A percentile compares a stretch with the other conserved stretches of the same genome.
phyloP scores from a whole-genome alignment of 345 rosid species.

The Rhodamnia argentea region DNA sequence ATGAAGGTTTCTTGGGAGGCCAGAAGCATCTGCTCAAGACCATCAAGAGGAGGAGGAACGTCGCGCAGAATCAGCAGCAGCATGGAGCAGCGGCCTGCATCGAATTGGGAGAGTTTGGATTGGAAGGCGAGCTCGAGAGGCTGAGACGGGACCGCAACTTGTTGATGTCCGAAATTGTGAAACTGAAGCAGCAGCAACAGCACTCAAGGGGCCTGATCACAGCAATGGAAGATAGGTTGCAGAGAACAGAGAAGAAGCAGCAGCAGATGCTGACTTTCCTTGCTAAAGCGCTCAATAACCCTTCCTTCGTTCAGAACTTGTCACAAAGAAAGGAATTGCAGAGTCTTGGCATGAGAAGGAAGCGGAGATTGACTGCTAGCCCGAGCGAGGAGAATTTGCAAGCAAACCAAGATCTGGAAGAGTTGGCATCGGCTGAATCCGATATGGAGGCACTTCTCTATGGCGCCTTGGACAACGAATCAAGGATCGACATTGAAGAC shows the following conservation, averaged over 20 bases:
- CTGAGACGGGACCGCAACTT: slow-evolving; percentile 48
- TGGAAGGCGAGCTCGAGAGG: slow-evolving; percentile 53
- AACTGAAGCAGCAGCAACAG: slow-evolving; percentile 64
- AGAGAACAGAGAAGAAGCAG: slow-evolving; percentile 54
- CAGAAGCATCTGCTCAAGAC: slow-evolving; percentile 62
- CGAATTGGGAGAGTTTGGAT: slow-evolving; percentile 72
- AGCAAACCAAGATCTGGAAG: background rate
- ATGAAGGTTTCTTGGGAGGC: slow-evolving; percentile 83
- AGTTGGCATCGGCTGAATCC: background rate
- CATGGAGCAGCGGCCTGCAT: slow-evolving; percentile 37
- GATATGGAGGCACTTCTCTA: background rate
- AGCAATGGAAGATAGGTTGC: slow-evolving; percentile 45
- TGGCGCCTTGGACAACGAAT: background rate
- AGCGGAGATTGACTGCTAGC: slow-evolving; percentile 47
- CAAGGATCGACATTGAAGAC: background rate
- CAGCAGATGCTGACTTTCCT: slow-evolving; percentile 69
- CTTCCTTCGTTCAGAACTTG: slow-evolving; percentile 46
- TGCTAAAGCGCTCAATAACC: slow-evolving; percentile 58
- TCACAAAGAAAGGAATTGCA: slow-evolving; percentile 22
- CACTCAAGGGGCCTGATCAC: slow-evolving; percentile 34
- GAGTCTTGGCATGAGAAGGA: slow-evolving; percentile 34
- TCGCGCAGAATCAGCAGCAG: slow-evolving; percentile 21
- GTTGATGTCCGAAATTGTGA: slow-evolving; percentile 45
- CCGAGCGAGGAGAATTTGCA: slow-evolving; percentile 40
- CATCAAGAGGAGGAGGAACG: slow-evolving; percentile 63